A percentile compares a stretch with the other conserved stretches of the same genome.
These are phyloP conservation scores for Neurospora sp. DNA, from an alignment of 495 filamentous ascomycete species.

Conservation along the genomic window DNA sequence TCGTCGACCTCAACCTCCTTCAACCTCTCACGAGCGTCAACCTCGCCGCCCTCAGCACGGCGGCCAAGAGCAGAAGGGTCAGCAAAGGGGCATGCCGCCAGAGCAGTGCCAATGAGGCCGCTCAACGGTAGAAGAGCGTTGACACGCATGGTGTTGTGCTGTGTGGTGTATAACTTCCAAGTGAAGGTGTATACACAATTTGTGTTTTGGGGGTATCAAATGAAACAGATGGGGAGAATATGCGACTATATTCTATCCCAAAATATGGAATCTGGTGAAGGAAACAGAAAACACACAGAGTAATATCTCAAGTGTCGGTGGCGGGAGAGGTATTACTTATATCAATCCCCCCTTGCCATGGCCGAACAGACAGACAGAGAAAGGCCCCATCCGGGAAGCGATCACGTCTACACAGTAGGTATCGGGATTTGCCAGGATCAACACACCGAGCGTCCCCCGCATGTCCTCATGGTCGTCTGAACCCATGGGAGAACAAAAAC, in stretches of 20 bases:
- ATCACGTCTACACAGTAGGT: neutral
- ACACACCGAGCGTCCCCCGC: neutral
- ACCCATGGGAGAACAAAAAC: neutral
- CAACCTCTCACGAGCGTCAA: neutral
- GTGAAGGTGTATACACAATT: neutral
- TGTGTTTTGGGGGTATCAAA: neutral
- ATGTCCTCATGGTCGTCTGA: neutral
- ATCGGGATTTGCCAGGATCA: neutral
- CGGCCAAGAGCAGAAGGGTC: slow-evolving; percentile 19
- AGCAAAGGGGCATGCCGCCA: slow-evolving; percentile 30
- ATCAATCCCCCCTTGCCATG: neutral
- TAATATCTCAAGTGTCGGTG: neutral
- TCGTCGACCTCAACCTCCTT: slow-evolving; percentile 45
- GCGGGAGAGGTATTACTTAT: neutral
- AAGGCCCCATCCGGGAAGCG: neutral
- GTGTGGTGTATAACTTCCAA: slow-evolving; percentile 4
- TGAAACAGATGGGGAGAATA: neutral
- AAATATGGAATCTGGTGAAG: neutral
- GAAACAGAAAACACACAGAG: neutral
- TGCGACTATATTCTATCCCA: neutral
- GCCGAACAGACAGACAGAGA: neutral
- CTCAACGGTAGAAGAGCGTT: slow-evolving; percentile 14
- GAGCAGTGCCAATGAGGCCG: slow-evolving; percentile 13
- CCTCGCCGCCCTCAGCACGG: neutral
- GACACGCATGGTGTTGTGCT: slow-evolving; percentile 1